Evolutionary conservation across 2,329 filamentous ascomycete genomes (phyloP), one percentile per base, ranked within the genome.

Genomic region (Cladosporium sp.): DNA sequence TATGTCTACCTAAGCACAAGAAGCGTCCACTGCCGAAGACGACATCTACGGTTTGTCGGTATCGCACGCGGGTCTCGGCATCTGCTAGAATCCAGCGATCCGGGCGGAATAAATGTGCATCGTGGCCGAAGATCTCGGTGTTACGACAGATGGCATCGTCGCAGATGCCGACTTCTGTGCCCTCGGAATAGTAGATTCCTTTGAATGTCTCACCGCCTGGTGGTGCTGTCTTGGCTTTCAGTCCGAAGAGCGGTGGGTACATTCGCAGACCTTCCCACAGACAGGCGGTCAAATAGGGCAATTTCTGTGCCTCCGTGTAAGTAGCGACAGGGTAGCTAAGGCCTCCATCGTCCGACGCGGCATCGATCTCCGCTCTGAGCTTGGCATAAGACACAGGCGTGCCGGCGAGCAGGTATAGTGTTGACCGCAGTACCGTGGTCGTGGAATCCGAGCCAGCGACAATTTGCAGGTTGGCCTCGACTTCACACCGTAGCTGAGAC

Each of bases 371-470:
- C 0, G 56, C 67, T n/a, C 72, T 74, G 0, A 85, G 71, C 8
- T 66, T 77, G n/a, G 53, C 51, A 63, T 78, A 76, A 1, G 79
- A 75, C 1, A 67, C 65, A 0, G 78, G 77, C 28, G 74, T 77
- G 39, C 73, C 77, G 34, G 78, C 73, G 39, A 84, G 63, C 60
- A 79, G 72, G 20, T 82, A 73, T 49, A 84, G 61, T 1, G 75
- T 80, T 19, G 72, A 72, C 4, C 81, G 75, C 17, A 85, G 75
- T 5, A 75, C 75, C 0, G 79, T 81, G 0, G 81, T 78, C 0
- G 80, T 80, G 0, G 80, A 82, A 57, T 84, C 82, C 0, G 80
- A 78, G 10, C 81, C 82, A 4, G 81, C 81, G 24, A 82, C 61
- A 57, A 78, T 75, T 58, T 75, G 73, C 44, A 75, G 56, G 22